Percentiles rank a stretch among this genome's conserved stretches.
These are phyloP conservation scores for Starmera caribaea DNA, from an alignment of 805 yeast genomes.

Conservation along the genomic window DNA sequence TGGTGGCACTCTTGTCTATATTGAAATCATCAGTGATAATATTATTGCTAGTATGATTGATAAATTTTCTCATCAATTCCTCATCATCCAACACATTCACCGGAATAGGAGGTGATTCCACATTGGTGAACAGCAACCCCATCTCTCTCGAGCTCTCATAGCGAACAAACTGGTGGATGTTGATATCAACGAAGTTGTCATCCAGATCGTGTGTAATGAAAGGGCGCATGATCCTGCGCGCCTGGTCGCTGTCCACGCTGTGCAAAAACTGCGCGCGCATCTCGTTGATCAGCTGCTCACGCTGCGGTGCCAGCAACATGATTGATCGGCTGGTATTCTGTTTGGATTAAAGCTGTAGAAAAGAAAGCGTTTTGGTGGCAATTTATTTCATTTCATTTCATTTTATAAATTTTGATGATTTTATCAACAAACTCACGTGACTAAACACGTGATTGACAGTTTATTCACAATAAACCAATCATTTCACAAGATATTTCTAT, in stretches of 20 bases:
- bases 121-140: constrained; percentile 7
- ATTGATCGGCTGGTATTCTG: not conserved
- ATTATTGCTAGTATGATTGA: constrained; percentile 1
- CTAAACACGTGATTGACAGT: too few species aligned
- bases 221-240: constrained; percentile 15
- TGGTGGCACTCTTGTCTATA: constrained; percentile 1
- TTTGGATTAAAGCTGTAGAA: not conserved
- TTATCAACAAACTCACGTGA: too few species aligned
- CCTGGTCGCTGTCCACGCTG: constrained; percentile 14
- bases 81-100: constrained; percentile 16
- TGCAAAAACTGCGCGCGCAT: constrained; percentile 14
- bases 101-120: constrained; percentile 22
- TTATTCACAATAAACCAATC: not conserved
- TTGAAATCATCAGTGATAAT: not conserved
- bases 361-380: too few species aligned
- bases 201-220: constrained; percentile 1
- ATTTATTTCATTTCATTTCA: too few species aligned
- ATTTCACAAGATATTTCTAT: constrained; percentile 2
- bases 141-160: constrained; percentile 1
- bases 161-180: too few species aligned
- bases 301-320: constrained; percentile 12
- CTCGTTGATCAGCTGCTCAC: constrained; percentile 8
- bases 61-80: constrained; percentile 5
- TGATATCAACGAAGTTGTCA: not conserved
- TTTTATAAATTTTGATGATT: too few species aligned